Base-by-base conservation (phyloP, 805 yeast species). In the Peterozyma xylosa region DNA sequence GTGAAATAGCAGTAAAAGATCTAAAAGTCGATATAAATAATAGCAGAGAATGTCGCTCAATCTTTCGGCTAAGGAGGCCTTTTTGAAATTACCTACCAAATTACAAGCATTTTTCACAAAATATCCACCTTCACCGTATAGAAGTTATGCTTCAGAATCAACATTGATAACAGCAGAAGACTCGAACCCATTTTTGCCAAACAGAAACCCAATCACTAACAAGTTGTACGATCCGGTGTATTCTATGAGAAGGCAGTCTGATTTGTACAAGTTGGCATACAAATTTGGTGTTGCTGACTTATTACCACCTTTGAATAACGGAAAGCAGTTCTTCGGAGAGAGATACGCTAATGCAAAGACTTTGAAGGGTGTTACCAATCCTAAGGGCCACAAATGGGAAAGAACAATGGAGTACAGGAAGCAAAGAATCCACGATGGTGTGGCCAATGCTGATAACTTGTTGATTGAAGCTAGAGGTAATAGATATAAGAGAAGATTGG, bases 171-270 rank as follows among this genome's bases (percentile, higher is more conserved):
- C 65, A 40, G 90, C 88, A 40, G 72, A 76, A 17, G 75, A 77
- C 48, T 85, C 89, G 53, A 90, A 90, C 63, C 97, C 97, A 42
- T 90, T 90, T 62, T 62, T 87, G 44, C 82, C 95, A 18, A 89
- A 87, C 62, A 83, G 75, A 56, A 89, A 89, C 60, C 88, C 95
- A 16, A 76, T 83, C 17, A 87, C 95, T 17, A 77, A 83, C n/a
- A 71, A 66, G 53, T 78, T 81, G 67, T 95, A 86, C 54, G 78
- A 79, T 47, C 86, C 97, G 21, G 72, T 78, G 52, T 86, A 77
- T 63, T 86, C 96, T 9, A 67, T 82, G 56, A 77, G 96, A 66
- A 77, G 91, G 55, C 89, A 86, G 56, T 78, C 90, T 15, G 96
- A 82, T 50, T 66, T 90, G 43, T 88, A 74, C 71, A 90, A 90